Base-by-base conservation (phyloP, 2,329 filamentous ascomycete genomes). In the Arthrobotrys conoides region DNA sequence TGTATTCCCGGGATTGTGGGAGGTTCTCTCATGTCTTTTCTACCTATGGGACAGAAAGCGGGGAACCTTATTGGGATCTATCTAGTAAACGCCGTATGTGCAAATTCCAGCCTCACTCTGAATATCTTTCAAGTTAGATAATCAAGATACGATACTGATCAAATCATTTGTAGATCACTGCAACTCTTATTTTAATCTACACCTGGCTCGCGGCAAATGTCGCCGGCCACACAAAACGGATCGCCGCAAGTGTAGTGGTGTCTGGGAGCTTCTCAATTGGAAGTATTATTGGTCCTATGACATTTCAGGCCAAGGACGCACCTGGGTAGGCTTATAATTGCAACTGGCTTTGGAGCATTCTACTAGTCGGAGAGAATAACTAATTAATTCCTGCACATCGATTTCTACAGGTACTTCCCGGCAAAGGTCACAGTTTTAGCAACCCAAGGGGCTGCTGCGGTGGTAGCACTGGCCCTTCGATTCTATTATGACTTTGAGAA, bases 241-340 rank as follows among this genome's bases (percentile, higher is more conserved):
- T 87, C 10, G 87, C 87, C 64, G 87, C 87, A 2, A 85, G 86
- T 9, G 86, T 87, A 18, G 82, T 87, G 64, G 84, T 88, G 80
- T 86, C 86, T 61, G 86, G 86, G 27, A 85, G 86, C 18, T 89
- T 88, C 82, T 87, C 87, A 0, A 82, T 88, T 3, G 88, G 87
- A 16, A 89, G 88, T 82, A 87, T 89, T 70, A 89, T 89, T 77
- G 88, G 88, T 0, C 88, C 88, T 0, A 87, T 89, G 82, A 89
- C 87, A 1, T 89, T 89, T 83, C 87, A 87, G 80, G 84, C 84
- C 1, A 84, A 84, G 48, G 87, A 89, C 76, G 87, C 86, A 0
- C 88, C 88, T 0, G 83, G 87, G 2, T 89, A 87, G 80, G 65
- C 9, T 46, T 18, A 9, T 20, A 4, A 2, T 2, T 61, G 20